A percentile compares a stretch with the other conserved stretches of the same genome.
Conservation (phyloP, 1,284 basidiomycete genomes). For the Irpex sp. region DNA sequence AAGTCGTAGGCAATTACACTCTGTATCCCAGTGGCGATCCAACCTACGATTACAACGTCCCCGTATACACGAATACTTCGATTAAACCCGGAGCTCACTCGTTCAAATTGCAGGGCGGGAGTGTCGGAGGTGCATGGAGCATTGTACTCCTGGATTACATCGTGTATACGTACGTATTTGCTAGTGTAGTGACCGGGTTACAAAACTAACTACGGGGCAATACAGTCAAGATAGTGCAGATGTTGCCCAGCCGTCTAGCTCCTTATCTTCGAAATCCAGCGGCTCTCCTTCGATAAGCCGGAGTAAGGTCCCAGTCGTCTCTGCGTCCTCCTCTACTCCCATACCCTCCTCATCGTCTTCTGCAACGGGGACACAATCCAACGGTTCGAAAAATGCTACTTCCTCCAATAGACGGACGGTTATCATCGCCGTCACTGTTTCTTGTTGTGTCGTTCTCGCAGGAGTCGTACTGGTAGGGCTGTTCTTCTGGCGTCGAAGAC, state of each 20-base stretch:
- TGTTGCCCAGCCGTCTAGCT: not conserved
- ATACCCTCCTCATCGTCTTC: not conserved
- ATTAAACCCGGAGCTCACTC: constrained; percentile 16
- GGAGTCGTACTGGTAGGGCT: not conserved
- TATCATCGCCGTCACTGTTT: not conserved
- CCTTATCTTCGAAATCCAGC: not conserved
- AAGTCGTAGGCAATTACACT: constrained; percentile 21
- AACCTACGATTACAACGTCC: constrained; percentile 25
- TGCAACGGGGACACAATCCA: not conserved
- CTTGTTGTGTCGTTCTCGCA: not conserved
- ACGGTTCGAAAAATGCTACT: not conserved
- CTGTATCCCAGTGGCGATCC: constrained; percentile 15
- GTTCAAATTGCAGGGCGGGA: constrained; percentile 16
- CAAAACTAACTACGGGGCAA: too few relatives aligned
- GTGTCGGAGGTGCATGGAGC: constrained; percentile 9
- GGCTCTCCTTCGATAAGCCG: not conserved
- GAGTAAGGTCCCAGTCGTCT: not conserved
- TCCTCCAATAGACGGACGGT: not conserved
- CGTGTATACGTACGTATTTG: constrained; percentile 19
- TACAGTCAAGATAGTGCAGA: not conserved
- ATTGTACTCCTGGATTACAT: constrained; percentile 20
- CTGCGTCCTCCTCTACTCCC: not conserved
- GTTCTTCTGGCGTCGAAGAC: not conserved
- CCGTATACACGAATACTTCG: constrained; percentile 23
- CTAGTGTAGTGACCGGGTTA: not conserved